Evolutionary conservation across 371 early-diverging fungal species (phyloP), one percentile per base, ranked within the genome.

Genomic region (Phascolomyces articulosus): DNA sequence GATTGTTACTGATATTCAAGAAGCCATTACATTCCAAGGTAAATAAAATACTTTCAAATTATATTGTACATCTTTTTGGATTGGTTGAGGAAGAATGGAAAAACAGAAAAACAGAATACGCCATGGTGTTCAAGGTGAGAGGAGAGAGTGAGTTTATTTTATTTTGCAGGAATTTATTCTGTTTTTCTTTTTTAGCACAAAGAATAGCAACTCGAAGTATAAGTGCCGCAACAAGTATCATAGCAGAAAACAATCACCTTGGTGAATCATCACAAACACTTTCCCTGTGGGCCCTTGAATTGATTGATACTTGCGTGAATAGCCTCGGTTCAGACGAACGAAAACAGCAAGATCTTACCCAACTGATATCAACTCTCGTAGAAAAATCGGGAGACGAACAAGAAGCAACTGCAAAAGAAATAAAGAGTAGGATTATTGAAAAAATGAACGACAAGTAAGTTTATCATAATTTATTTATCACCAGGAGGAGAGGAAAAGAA

Each of bases 1-100:
- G 18, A 65, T 78, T 27, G n/a, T n/a, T n/a, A n/a, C n/a, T n/a
- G 72, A 78, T 26, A 63, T 62, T 26, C 77, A 72, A 47, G 54
- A 72, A 34, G 72, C 83, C n/a, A 70, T 84, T 11, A 67, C 63
- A 10, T 61, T 70, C 7, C 83, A 85, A 82, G 86, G 87, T 85
- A 72, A 69, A 9, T 6, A 47, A 49, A n/a, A 21, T 3, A 6
- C 51, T 7, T 49, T 24, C 6, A 0, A 10, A 10, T 24, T 44
- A 18, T 16, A 6, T 44, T 44, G 4, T 44, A n/a, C n/a, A 1
- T 41, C 4, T 15, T 44, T 44, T 44, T 8, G 7, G 44, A n/a
- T 18, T 44, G 3, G 8, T 15, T n/a, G n/a, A n/a, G n/a, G n/a
- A n/a, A n/a, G 44, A 16, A 44, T 44, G 44, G 44, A 13, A 44